These are phyloP conservation scores for Agaricus subrufescens DNA, from an alignment of 768 basidiomycete genomes.

Conservation along the genomic window DNA sequence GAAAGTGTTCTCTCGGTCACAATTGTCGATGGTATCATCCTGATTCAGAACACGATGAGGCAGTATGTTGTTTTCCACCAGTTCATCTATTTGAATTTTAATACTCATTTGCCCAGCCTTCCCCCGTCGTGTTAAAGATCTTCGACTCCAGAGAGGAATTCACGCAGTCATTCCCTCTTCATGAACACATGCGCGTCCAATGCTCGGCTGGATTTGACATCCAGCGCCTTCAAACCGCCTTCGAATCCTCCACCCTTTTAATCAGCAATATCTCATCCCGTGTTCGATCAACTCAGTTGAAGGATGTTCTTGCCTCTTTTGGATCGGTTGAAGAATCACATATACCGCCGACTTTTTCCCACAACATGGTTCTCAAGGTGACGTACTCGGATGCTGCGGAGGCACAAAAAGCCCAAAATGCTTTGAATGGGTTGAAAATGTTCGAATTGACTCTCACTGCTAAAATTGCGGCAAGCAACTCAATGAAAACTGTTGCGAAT, in stretches of 20 bases:
- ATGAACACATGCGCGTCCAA: slow-evolving; percentile 52
- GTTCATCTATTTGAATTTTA: neutral
- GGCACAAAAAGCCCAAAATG: slow-evolving; percentile 47
- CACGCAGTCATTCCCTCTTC: slow-evolving; percentile 26
- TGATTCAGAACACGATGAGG: slow-evolving; percentile 25
- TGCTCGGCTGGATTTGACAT: slow-evolving; percentile 66
- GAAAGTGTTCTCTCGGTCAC: slow-evolving; percentile 22
- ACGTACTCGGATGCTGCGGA: slow-evolving; percentile 44
- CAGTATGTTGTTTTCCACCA: slow-evolving; percentile 15
- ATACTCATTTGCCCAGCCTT: neutral
- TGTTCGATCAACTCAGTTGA: slow-evolving; percentile 30
- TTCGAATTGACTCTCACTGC: slow-evolving; percentile 37
- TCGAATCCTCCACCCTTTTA: slow-evolving; percentile 62
- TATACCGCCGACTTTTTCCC: slow-evolving; percentile 17
- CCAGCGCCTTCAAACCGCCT: slow-evolving; percentile 46
- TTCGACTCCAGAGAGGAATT: neutral
- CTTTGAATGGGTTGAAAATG: slow-evolving; percentile 42
- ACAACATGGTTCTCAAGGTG: slow-evolving; percentile 31
- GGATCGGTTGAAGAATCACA: slow-evolving; percentile 40
- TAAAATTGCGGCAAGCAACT: slow-evolving; percentile 40
- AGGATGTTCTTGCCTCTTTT: slow-evolving; percentile 35
- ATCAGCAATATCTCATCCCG: slow-evolving; percentile 44
- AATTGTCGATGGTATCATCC: slow-evolving; percentile 25
- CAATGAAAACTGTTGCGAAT: slow-evolving; percentile 18
- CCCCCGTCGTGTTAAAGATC: neutral